These are phyloP conservation scores for Rhizopus microsporus DNA, from an alignment of 371 early-diverging fungal species.

Conservation along the genomic window DNA sequence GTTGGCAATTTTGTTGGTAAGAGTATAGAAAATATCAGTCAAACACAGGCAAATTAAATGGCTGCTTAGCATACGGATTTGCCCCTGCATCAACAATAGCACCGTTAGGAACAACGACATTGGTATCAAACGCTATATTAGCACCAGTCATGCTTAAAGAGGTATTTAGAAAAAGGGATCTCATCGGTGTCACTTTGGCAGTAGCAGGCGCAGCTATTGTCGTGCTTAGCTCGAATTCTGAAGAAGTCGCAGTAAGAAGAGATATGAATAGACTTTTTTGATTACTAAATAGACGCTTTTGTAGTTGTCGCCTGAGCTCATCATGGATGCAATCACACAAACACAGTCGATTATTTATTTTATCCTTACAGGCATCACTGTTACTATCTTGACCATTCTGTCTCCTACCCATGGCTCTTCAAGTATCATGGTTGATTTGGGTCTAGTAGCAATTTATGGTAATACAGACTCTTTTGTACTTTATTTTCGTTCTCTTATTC, in stretches of 20 bases:
- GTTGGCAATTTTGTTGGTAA: slow-evolving; percentile 61
- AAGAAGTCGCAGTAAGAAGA: slow-evolving; percentile 56
- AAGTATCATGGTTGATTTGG: slow-evolving; percentile 71
- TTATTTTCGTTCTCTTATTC: background rate
- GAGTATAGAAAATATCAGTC: slow-evolving; percentile 3
- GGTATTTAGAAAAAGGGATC: slow-evolving; percentile 63
- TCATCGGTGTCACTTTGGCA: slow-evolving; percentile 70
- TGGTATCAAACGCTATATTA: slow-evolving; percentile 72
- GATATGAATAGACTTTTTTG: background rate
- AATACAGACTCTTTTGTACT: slow-evolving; percentile 11
- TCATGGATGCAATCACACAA: slow-evolving; percentile 61
- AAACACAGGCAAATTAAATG: background rate
- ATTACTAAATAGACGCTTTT: slow-evolving; percentile 3
- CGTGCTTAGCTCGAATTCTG: slow-evolving; percentile 64
- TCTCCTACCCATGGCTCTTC: slow-evolving; percentile 59
- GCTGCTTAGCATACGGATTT: slow-evolving; percentile 68
- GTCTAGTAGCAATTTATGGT: slow-evolving; percentile 76
- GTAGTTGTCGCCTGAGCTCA: slow-evolving; percentile 65
- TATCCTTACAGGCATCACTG: slow-evolving; percentile 42
- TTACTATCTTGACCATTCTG: slow-evolving; percentile 44
- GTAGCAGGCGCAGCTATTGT: slow-evolving; percentile 71
- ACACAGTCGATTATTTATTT: slow-evolving; percentile 64
- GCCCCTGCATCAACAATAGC: slow-evolving; percentile 82
- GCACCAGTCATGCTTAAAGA: slow-evolving; percentile 76
- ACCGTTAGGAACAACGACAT: slow-evolving; percentile 77